Evolutionary conservation across 805 yeast species (phyloP).

Genomic region (Candida maltosa): DNA sequence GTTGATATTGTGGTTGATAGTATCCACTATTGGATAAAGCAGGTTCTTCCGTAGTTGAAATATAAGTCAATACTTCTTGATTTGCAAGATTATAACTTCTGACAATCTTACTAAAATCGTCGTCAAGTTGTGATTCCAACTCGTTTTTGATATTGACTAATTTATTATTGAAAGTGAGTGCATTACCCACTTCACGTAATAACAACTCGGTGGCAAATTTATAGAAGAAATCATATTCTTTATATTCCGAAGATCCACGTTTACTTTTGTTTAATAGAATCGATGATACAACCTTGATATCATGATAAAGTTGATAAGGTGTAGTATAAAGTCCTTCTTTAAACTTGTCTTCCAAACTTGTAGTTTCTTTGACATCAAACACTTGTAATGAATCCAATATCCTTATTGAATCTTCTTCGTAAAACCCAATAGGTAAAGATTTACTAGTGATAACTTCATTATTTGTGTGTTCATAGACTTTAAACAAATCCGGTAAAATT

Average conservation of each 20-base stretch:
- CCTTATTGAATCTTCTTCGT: slow-evolving; percentile 41
- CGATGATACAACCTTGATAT: slow-evolving; percentile 55
- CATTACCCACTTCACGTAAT: slow-evolving; percentile 49
- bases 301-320: slow-evolving; percentile 63
- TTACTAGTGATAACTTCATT: slow-evolving; percentile 14
- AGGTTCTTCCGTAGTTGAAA: slow-evolving; percentile 31
- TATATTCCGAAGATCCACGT: slow-evolving; percentile 48
- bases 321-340: slow-evolving; percentile 25
- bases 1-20: slow-evolving; percentile 3
- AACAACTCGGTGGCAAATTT: slow-evolving; percentile 60
- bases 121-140: slow-evolving; percentile 42
- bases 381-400: slow-evolving; percentile 34
- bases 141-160: slow-evolving; percentile 22
- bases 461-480: slow-evolving; percentile 26
- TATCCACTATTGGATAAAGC: slow-evolving; percentile 9
- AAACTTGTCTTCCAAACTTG: slow-evolving; percentile 44
- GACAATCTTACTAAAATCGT: slow-evolving; percentile 62
- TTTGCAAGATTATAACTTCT: slow-evolving; percentile 47
- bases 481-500: slow-evolving; percentile 19
- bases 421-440: slow-evolving; percentile 43
- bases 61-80: slow-evolving; percentile 54
- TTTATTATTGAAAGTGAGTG: slow-evolving; percentile 7
- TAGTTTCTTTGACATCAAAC: slow-evolving; percentile 14
- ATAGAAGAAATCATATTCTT: slow-evolving; percentile 58
- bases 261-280: slow-evolving; percentile 44